Conservation (phyloP, 495 filamentous ascomycete genomes). For the Pseudoneurospora amorphoporcata region DNA sequence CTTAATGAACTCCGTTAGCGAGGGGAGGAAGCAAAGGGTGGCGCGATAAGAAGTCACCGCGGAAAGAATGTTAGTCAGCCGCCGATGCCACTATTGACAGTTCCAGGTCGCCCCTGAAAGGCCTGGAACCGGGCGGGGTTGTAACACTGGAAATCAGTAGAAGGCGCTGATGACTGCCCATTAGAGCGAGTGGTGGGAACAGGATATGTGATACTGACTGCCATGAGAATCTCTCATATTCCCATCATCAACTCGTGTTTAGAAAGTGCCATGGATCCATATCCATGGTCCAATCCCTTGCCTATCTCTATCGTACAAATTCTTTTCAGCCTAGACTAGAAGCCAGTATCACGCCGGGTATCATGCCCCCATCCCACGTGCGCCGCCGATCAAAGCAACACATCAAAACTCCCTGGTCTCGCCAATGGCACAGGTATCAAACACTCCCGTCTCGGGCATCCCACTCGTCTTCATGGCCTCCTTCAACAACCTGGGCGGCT, state of each 20-base stretch:
- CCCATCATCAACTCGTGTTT: neutral
- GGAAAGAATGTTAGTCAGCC: neutral
- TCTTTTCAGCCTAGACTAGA: neutral
- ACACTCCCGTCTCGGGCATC: slow-evolving; percentile 65
- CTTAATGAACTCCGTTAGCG: neutral
- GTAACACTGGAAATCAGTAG: neutral
- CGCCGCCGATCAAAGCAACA: neutral
- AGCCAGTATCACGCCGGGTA: neutral
- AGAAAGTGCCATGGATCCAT: neutral
- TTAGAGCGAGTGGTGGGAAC: no score
- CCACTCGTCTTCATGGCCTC: slow-evolving; percentile 63
- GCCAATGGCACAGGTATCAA: slow-evolving; percentile 82
- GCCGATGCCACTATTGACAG: neutral
- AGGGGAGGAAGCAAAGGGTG: neutral
- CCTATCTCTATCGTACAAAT: neutral
- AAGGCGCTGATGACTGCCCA: neutral
- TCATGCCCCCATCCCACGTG: neutral
- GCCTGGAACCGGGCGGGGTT: neutral
- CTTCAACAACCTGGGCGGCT: slow-evolving; percentile 68
- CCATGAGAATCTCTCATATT: neutral
- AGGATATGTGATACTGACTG: neutral
- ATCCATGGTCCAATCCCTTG: neutral
- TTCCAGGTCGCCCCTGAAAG: neutral
- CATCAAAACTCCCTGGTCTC: slow-evolving; percentile 66
- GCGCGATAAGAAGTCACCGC: neutral